Conservation (phyloP, 1,139 yeast genomes). For the Geotrichum cucujoidarum region DNA sequence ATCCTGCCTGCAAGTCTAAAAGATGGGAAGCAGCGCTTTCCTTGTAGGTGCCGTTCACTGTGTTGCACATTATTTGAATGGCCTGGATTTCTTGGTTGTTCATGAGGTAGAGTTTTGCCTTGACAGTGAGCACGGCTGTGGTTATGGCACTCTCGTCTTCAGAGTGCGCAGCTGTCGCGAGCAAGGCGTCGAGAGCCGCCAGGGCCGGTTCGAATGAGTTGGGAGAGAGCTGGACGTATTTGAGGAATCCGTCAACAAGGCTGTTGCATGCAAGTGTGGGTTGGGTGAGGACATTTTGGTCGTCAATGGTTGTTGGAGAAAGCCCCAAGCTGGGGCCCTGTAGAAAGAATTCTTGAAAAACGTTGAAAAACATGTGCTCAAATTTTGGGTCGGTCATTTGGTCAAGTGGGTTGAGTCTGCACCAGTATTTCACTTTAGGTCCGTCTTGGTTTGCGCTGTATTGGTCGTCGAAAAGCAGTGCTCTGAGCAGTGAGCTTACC, state of each 20-base stretch:
- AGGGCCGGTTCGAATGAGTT: conserved; percentile 54
- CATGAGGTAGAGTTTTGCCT: conserved; percentile 57
- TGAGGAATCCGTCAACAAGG: conserved; percentile 69
- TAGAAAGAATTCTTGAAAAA: conserved; percentile 58
- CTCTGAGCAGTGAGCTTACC: conserved; percentile 59
- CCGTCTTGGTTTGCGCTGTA: conserved; percentile 41
- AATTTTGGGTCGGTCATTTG: conserved; percentile 40
- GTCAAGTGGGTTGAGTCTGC: conserved; percentile 59
- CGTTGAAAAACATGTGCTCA: conserved; percentile 45
- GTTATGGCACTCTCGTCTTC: conserved; percentile 48
- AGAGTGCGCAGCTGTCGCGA: conserved; percentile 24
- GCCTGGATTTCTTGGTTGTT: conserved; percentile 78
- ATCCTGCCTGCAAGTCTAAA: conserved; percentile 60
- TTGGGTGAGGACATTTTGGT: conserved; percentile 30
- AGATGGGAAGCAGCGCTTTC: conserved; percentile 38
- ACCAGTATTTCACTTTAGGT: conserved; percentile 56
- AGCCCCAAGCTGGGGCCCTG: conserved; percentile 62
- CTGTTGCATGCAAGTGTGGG: conserved; percentile 67
- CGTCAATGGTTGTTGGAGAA: conserved; percentile 50
- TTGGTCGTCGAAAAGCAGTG: conserved; percentile 65
- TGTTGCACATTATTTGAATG: conserved; percentile 57
- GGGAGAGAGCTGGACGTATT: conserved; percentile 57
- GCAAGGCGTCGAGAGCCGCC: conserved; percentile 45
- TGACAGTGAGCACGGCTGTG: conserved; percentile 31
- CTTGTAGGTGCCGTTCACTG: conserved; percentile 51